These are phyloP conservation scores for Apostasia ramifera DNA, from an alignment of 106 monocot genomes.

Conservation along the genomic window DNA sequence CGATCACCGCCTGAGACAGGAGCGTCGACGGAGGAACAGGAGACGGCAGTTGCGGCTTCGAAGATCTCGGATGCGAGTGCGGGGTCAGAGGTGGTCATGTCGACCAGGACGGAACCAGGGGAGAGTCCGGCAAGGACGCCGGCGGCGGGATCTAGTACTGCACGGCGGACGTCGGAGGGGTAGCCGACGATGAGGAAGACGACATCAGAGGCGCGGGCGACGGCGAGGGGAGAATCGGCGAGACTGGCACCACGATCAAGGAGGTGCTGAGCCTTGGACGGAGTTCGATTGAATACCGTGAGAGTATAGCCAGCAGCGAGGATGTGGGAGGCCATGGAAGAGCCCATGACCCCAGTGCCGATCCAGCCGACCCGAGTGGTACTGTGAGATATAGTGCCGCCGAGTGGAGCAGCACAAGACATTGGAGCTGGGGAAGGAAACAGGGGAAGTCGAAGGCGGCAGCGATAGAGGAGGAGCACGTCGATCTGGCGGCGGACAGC, in stretches of 20 bases:
- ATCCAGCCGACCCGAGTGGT: slow-evolving; percentile 72
- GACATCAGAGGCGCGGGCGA: slow-evolving; percentile 58
- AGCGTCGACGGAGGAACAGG: slow-evolving; percentile 53
- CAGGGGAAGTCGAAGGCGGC: not conserved
- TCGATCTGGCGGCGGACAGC: not conserved
- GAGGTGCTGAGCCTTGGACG: slow-evolving; percentile 60
- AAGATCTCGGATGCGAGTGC: slow-evolving; percentile 70
- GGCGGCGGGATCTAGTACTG: slow-evolving; percentile 33
- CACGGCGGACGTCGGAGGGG: slow-evolving; percentile 77
- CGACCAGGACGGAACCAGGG: slow-evolving; percentile 57
- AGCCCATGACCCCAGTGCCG: slow-evolving; percentile 87
- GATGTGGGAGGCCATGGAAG: slow-evolving; percentile 76
- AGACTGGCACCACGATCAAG: slow-evolving; percentile 46
- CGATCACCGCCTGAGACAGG: slow-evolving; percentile 95
- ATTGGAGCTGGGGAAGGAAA: slow-evolving; percentile 7
- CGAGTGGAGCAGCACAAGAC: not conserved
- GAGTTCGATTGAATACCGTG: slow-evolving; percentile 87
- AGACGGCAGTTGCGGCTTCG: slow-evolving; percentile 20
- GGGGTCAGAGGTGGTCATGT: slow-evolving; percentile 93
- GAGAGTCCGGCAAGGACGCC: slow-evolving; percentile 47
- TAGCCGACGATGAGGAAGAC: slow-evolving; percentile 82
- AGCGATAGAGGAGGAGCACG: slow-evolving; percentile 3
- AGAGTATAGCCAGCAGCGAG: slow-evolving; percentile 68
- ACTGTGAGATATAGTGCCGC: slow-evolving; percentile 13
- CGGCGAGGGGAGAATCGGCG: slow-evolving; percentile 51